Percentiles rank a stretch among this genome's conserved stretches.
Evolutionary conservation across 2,329 filamentous ascomycete genomes (phyloP).

Genomic region (Ceratocystis lukuohia): DNA sequence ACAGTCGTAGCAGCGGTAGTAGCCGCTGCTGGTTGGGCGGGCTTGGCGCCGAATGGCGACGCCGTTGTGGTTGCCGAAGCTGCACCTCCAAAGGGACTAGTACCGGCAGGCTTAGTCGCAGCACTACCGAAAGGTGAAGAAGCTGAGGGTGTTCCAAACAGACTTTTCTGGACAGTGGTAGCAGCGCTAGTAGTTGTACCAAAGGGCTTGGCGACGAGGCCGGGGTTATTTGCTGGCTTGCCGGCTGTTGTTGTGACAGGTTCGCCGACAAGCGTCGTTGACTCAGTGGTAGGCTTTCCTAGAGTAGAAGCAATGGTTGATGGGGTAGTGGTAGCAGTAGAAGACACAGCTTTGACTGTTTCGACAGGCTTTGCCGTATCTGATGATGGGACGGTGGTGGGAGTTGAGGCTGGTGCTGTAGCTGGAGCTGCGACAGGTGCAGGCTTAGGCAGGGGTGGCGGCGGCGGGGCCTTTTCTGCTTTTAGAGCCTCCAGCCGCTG

Average conservation of each 20-base stretch:
- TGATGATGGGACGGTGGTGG: background rate
- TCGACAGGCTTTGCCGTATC: background rate
- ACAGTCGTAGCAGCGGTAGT: background rate
- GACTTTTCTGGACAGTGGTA: background rate
- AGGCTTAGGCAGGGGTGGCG: slow-evolving; percentile 29
- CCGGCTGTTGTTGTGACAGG: background rate
- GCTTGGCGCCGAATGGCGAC: background rate
- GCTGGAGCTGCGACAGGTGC: slow-evolving; percentile 14
- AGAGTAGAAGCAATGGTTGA: background rate
- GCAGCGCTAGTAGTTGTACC: background rate
- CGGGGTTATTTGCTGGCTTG: background rate
- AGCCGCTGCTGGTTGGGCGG: background rate
- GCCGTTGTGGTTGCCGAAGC: slow-evolving; percentile 1
- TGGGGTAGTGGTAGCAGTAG: background rate
- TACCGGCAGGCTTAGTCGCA: background rate
- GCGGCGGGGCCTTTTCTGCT: slow-evolving; percentile 33
- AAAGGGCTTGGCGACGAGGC: background rate
- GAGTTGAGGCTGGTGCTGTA: background rate
- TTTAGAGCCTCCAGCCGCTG: slow-evolving; percentile 35
- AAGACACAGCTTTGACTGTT: background rate
- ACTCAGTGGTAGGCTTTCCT: background rate
- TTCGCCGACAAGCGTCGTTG: background rate
- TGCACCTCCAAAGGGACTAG: slow-evolving; percentile 1
- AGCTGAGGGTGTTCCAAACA: slow-evolving; percentile 3
- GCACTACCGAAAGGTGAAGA: background rate